Percentiles rank a stretch among this genome's conserved stretches.
These are phyloP conservation scores for Eleusine coracana DNA, from an alignment of 176 grass and related monocot genomes.

Conservation along the genomic window DNA sequence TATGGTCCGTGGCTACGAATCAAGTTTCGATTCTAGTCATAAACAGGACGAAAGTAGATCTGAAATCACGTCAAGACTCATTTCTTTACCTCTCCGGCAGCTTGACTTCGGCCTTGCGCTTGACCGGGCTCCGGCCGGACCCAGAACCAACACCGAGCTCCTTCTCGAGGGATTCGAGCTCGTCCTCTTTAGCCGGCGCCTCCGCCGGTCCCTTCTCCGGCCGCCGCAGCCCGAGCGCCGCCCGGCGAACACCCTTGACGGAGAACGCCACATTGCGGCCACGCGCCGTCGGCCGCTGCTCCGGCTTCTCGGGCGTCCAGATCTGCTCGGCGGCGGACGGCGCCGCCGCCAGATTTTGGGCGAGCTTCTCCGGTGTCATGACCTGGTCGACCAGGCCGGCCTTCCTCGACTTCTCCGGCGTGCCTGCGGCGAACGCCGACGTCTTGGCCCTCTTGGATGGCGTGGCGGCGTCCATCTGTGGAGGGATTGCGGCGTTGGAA, in stretches of 20 bases:
- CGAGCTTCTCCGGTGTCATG: slow-evolving; percentile 36
- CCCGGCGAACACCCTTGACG: slow-evolving; percentile 54
- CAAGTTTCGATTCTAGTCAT: background rate
- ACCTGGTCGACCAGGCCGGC: background rate
- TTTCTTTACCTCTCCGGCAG: slow-evolving; percentile 71
- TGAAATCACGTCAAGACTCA: background rate
- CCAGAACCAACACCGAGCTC: slow-evolving; percentile 39
- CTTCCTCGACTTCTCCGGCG: slow-evolving; percentile 28
- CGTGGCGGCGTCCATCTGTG: slow-evolving; percentile 8
- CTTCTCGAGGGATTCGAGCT: slow-evolving; percentile 49
- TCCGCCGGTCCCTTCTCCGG: background rate
- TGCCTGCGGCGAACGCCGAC: background rate
- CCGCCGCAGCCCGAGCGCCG: slow-evolving; percentile 51
- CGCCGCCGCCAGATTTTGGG: background rate
- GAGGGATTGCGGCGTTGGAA: background rate
- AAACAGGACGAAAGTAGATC: background rate
- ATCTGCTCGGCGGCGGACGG: slow-evolving; percentile 25
- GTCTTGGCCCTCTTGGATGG: slow-evolving; percentile 39
- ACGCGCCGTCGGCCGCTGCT: slow-evolving; percentile 39
- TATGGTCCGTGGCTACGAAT: background rate
- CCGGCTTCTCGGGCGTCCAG: slow-evolving; percentile 59
- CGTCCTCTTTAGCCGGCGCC: slow-evolving; percentile 27
- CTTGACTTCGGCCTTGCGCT: slow-evolving; percentile 48
- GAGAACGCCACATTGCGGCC: slow-evolving; percentile 64
- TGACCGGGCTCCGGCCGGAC: slow-evolving; percentile 21